Evolutionary conservation across 306 rosid species (phyloP).

Genomic region (Pyrus bretschneideri): DNA sequence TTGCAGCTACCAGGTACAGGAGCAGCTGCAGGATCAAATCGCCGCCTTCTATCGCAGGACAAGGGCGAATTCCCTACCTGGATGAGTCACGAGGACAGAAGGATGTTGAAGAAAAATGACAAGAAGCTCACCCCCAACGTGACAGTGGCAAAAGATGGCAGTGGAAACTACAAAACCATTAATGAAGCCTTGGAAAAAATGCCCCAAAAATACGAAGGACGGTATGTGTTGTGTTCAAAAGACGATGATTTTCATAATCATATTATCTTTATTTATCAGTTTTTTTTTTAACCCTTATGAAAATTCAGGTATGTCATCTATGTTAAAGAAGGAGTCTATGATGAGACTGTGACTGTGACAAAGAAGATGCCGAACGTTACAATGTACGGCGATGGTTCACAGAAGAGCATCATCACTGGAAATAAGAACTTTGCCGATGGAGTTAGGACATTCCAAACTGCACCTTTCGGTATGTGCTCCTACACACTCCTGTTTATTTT

Average conservation of each 20-base stretch:
- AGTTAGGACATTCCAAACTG: slow-evolving; percentile 57
- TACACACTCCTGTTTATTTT: too few species aligned
- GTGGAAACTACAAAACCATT: slow-evolving; percentile 64
- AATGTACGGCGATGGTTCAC: slow-evolving; percentile 88
- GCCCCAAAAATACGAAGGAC: slow-evolving; percentile 50
- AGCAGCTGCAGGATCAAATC: neutral
- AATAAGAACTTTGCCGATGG: slow-evolving; percentile 63
- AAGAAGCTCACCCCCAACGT: slow-evolving; percentile 63
- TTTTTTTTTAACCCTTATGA: neutral
- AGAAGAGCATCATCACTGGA: slow-evolving; percentile 72
- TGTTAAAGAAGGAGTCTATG: slow-evolving; percentile 69
- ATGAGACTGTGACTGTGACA: slow-evolving; percentile 51
- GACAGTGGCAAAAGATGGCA: slow-evolving; percentile 69
- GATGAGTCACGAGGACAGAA: slow-evolving; percentile 43
- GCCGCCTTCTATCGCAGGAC: slow-evolving; percentile 35
- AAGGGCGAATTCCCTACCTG: slow-evolving; percentile 50
- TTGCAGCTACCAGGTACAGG: neutral
- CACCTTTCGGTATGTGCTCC: slow-evolving; percentile 53
- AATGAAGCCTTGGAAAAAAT: slow-evolving; percentile 47
- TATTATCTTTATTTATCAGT: neutral
- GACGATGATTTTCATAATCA: neutral
- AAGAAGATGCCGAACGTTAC: slow-evolving; percentile 63
- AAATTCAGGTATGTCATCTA: slow-evolving; percentile 61
- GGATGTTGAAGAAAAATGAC: slow-evolving; percentile 46
- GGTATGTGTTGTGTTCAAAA: slow-evolving; percentile 26